A percentile compares a stretch with the other conserved stretches of the same genome.
phyloP scores from a whole-genome alignment of 768 basidiomycete species.

The Lactarius psammicola region DNA sequence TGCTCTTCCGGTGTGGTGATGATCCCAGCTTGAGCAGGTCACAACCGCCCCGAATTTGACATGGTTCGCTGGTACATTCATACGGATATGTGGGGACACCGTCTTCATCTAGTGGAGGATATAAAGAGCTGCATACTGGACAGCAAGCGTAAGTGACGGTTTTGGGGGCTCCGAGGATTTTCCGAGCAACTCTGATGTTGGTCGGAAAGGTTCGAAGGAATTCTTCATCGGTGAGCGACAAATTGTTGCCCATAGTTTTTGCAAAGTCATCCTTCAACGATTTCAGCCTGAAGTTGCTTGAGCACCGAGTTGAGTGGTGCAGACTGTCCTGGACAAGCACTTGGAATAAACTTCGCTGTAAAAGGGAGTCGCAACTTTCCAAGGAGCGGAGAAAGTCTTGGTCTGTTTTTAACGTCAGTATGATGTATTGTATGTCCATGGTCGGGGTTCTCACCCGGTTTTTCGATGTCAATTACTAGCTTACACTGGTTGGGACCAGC shows the following conservation, averaged over 20 bases:
- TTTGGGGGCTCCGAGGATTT: neutral
- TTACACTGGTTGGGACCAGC: neutral
- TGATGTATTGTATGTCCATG: neutral
- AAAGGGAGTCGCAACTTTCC: neutral
- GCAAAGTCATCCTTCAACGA: neutral
- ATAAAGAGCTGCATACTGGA: conserved; percentile 2
- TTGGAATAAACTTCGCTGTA: conserved; percentile 5
- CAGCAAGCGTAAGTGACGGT: conserved; percentile 1
- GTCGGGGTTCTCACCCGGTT: neutral
- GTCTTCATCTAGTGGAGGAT: neutral
- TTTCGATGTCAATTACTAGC: neutral
- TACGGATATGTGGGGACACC: conserved; percentile 1
- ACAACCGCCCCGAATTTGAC: neutral
- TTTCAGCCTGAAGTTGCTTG: conserved; percentile 2
- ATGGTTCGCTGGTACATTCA: neutral
- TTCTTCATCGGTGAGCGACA: neutral
- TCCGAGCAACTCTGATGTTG: conserved; percentile 4
- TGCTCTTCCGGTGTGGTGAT: conserved; percentile 1
- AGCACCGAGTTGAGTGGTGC: neutral
- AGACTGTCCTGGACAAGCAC: conserved; percentile 5
- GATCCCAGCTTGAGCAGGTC: conserved; percentile 4
- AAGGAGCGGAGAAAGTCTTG: neutral
- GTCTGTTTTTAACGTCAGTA: conserved; percentile 3
- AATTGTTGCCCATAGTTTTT: neutral
- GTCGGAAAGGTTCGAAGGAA: neutral